A percentile compares a stretch with the other conserved stretches of the same genome.
These are phyloP conservation scores for Sclerotinia spermophila DNA, from an alignment of 2,329 filamentous ascomycete species.

Conservation along the genomic window DNA sequence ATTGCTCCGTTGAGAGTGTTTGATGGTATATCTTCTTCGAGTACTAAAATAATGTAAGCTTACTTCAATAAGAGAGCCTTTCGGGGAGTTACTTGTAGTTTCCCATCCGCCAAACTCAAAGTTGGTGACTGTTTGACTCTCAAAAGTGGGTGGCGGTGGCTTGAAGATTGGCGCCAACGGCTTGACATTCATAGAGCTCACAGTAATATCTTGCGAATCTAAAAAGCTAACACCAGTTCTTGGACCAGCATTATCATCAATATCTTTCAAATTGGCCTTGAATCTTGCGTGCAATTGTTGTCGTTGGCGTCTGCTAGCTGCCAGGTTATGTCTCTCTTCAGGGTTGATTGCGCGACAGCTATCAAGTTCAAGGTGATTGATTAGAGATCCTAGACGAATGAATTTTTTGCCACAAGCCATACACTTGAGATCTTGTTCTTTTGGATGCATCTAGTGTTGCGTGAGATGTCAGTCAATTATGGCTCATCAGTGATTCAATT, in stretches of 20 bases:
- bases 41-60: conserved; percentile 1
- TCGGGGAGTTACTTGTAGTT: not conserved
- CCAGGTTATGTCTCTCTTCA: conserved; percentile 1
- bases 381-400: conserved; percentile 16
- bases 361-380: conserved; percentile 17
- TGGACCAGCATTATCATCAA: not conserved
- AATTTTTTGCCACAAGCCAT: conserved; percentile 10
- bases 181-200: not conserved
- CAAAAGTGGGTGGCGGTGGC: not conserved
- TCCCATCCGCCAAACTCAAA: conserved; percentile 12
- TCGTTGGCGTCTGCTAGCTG: conserved; percentile 9
- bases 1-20: not conserved
- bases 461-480: not conserved
- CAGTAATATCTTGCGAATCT: not conserved
- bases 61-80: not conserved
- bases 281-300: conserved; percentile 16
- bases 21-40: conserved; percentile 9
- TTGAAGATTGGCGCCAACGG: not conserved
- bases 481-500: not conserved
- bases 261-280: conserved; percentile 4
- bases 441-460: conserved; percentile 13
- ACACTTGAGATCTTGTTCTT: conserved; percentile 15
- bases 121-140: not conserved
- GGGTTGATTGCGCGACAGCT: conserved; percentile 4
- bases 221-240: not conserved